Evolutionary conservation across 441 rosid species (phyloP).

Genomic region (Isatis lusitanica): DNA sequence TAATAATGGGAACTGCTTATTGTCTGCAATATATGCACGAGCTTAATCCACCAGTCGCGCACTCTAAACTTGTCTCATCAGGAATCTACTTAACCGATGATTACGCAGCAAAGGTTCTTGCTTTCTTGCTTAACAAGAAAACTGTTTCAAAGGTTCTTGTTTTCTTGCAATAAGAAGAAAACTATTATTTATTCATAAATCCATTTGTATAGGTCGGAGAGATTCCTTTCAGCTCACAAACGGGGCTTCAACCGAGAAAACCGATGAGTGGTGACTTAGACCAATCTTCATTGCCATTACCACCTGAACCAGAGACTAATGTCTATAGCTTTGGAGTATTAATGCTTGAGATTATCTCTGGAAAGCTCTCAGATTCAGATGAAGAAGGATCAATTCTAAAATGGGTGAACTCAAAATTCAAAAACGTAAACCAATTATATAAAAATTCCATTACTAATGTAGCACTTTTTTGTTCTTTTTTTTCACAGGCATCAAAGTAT

Average conservation of each 20-base stretch:
- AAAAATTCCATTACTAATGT: not conserved
- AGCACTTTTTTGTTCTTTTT: not conserved
- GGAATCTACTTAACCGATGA: constrained; percentile 67
- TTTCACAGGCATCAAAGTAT: constrained; percentile 58
- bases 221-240: constrained; percentile 32
- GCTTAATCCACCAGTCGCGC: constrained; percentile 66
- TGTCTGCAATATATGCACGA: constrained; percentile 83
- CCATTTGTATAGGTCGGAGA: constrained; percentile 43
- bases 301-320: constrained; percentile 56
- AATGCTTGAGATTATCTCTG: constrained; percentile 73
- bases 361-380: constrained; percentile 60
- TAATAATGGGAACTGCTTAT: constrained; percentile 79
- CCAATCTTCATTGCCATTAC: constrained; percentile 44
- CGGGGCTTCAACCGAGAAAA: constrained; percentile 29
- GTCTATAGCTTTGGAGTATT: constrained; percentile 63
- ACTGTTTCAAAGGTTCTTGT: not conserved
- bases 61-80: constrained; percentile 44
- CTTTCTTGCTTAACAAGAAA: constrained; percentile 6
- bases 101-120: constrained; percentile 61
- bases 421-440: not conserved
- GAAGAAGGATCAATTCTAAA: constrained; percentile 60
- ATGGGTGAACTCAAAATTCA: constrained; percentile 50
- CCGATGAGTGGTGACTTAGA: constrained; percentile 44
- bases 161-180: not conserved
- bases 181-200: not conserved